Percentiles rank a stretch among this genome's conserved stretches.
Conservation (phyloP, 2,329 filamentous ascomycete species). For the Trichoderma sp. region DNA sequence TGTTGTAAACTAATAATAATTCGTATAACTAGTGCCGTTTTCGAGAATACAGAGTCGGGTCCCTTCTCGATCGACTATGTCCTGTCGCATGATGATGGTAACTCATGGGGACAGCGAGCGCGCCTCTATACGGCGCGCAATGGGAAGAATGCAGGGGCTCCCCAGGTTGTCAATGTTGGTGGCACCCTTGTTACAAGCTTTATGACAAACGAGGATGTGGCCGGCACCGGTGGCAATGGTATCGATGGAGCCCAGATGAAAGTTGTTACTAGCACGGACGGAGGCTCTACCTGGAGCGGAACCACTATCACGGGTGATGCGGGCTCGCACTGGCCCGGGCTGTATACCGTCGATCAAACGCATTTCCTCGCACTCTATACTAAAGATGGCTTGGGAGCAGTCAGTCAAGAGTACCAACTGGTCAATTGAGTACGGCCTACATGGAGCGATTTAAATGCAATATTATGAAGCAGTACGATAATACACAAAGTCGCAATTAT, state of each 20-base stretch:
- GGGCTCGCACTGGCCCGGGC: background rate
- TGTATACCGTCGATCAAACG: background rate
- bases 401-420: background rate
- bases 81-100: slow-evolving; percentile 43
- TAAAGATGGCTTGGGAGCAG: background rate
- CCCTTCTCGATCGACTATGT: slow-evolving; percentile 30
- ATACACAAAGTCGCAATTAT: too few species aligned
- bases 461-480: too few species aligned
- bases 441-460: too few species aligned
- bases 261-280: background rate
- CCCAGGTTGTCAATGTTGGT: slow-evolving; percentile 37
- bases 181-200: slow-evolving; percentile 45
- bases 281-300: background rate
- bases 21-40: background rate
- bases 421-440: background rate
- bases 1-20: background rate
- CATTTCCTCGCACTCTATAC: background rate
- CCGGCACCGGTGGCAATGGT: background rate
- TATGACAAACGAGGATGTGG: slow-evolving; percentile 46
- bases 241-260: slow-evolving; percentile 3
- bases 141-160: slow-evolving; percentile 23
- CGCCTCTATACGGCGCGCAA: slow-evolving; percentile 39
- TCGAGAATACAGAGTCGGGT: background rate
- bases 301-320: background rate
- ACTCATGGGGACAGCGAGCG: slow-evolving; percentile 41